Conservation (phyloP, 257 asterid genomes). For the Jacaranda copaia region DNA sequence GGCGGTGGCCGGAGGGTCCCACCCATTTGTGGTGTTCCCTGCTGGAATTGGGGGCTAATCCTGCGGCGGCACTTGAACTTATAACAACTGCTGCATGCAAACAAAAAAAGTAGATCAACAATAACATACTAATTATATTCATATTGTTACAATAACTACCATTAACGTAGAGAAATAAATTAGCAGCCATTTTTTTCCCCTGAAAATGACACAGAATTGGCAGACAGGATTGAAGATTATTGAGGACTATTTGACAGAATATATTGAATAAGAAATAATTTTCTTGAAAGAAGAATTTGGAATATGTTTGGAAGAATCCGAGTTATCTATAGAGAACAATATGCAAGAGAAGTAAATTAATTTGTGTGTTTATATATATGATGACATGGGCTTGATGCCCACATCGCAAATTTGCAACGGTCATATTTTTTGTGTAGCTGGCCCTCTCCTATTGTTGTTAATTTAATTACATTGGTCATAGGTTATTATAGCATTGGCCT, state of each 20-base stretch:
- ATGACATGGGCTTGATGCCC: neutral
- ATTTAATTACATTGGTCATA: neutral
- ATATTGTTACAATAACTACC: neutral
- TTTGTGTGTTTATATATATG: constrained; percentile 7
- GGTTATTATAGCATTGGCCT: constrained; percentile 18
- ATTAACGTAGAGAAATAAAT: neutral
- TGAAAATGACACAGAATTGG: constrained; percentile 29
- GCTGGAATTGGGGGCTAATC: constrained; percentile 22
- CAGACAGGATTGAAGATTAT: constrained; percentile 25
- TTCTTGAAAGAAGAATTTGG: neutral
- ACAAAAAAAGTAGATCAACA: constrained; percentile 4
- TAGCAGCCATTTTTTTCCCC: constrained; percentile 39
- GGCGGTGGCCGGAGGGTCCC: constrained; percentile 78
- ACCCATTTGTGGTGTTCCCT: constrained; percentile 56
- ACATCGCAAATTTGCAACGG: constrained; percentile 51
- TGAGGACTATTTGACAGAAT: neutral
- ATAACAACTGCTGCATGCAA: constrained; percentile 19
- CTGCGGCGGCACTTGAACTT: neutral
- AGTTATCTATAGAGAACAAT: constrained; percentile 28
- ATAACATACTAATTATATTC: neutral
- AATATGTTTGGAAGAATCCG: constrained; percentile 18
- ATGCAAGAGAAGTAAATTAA: neutral
- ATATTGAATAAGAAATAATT: neutral
- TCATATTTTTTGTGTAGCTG: constrained; percentile 55
- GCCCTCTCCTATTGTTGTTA: constrained; percentile 16